Evolutionary conservation across 805 yeast genomes (phyloP), one percentile per base, ranked within the genome.

Genomic region (Hanseniaspora mollemarum): DNA sequence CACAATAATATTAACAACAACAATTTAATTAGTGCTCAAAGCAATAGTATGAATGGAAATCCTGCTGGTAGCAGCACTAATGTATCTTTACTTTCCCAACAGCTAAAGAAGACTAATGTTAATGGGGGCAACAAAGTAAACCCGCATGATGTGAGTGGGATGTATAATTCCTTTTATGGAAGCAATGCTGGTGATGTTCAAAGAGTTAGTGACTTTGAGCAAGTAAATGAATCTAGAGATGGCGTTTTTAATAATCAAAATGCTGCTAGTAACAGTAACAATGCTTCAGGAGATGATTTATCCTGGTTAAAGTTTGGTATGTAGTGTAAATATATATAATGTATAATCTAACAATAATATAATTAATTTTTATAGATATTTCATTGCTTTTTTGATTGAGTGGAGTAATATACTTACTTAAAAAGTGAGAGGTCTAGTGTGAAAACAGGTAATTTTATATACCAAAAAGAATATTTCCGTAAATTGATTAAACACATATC

Each of bases 271-370:
- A 46, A 31, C 18, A 40, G 35, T 46, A 26, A 19, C 9, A 29
- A 6, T 22, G 9, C 12, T 12, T 33, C 24, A 5, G 35, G 24
- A 33, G 66, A 63, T 44, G 68, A 66, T 48, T 56, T 65, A 22
- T 67, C 63, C 15, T 65, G 69, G 67, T 54, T 65, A 21, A 65
- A 63, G 50, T 63, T 66, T 54, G 67, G 67, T 29, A 45, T 32
- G 25, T 37, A 21, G 35, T 29, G 10, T 22, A 19, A 12, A 21
- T n/a, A 26, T 40, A n/a, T 26, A 40, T 40, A 10, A 16, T 35
- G 21, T 35, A 32, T 32, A 32, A 13, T 32, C 18, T 13, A 32
- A 32, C 18, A 32, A 13, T 32, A 32, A 32, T 32, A 10, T 32
- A 32, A 32, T 32, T 32, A 10, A 32, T 32, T 32, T 32, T 8